Conservation (phyloP, 2,329 filamentous ascomycete genomes). For the Grosmannia penicillata region DNA sequence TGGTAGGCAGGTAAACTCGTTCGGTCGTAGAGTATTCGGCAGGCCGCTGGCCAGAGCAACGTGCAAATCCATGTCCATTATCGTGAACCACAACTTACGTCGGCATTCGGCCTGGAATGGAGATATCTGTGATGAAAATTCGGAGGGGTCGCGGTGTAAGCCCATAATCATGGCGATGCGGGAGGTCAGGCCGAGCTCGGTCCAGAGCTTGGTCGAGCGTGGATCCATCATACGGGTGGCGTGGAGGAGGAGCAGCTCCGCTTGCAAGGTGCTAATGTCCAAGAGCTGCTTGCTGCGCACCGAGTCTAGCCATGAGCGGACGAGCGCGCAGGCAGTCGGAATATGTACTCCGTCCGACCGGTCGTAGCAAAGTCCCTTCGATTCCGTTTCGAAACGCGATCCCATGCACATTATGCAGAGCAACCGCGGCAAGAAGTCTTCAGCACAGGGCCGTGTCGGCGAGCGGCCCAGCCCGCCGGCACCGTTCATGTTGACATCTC, state of each 20-base stretch:
- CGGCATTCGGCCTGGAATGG: constrained; percentile 38
- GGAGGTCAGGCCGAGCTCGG: constrained; percentile 37
- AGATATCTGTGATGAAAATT: constrained; percentile 30
- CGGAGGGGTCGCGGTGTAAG: constrained; percentile 39
- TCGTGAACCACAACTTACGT: constrained; percentile 40
- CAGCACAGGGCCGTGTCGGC: constrained; percentile 16
- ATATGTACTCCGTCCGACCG: constrained; percentile 39
- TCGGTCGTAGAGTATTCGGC: constrained; percentile 34
- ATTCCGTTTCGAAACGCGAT: constrained; percentile 35
- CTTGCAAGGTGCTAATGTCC: constrained; percentile 37
- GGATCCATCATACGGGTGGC: constrained; percentile 34
- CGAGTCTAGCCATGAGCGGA: constrained; percentile 37
- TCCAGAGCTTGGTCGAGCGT: constrained; percentile 36
- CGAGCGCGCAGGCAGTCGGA: constrained; percentile 39
- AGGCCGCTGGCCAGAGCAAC: constrained; percentile 37
- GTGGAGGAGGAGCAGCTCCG: constrained; percentile 37
- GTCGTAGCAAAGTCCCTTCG: constrained; percentile 34
- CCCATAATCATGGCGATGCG: constrained; percentile 46
- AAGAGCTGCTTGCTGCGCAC: constrained; percentile 36
- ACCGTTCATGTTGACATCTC: not conserved
- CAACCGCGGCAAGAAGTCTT: constrained; percentile 34
- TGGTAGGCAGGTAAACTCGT: constrained; percentile 36
- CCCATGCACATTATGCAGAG: constrained; percentile 37
- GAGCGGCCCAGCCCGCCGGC: not conserved
- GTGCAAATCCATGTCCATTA: constrained; percentile 41